Evolutionary conservation across 2,329 filamentous ascomycete species (phyloP), one percentile per base, ranked within the genome.

Genomic region (Neurospora sp.): DNA sequence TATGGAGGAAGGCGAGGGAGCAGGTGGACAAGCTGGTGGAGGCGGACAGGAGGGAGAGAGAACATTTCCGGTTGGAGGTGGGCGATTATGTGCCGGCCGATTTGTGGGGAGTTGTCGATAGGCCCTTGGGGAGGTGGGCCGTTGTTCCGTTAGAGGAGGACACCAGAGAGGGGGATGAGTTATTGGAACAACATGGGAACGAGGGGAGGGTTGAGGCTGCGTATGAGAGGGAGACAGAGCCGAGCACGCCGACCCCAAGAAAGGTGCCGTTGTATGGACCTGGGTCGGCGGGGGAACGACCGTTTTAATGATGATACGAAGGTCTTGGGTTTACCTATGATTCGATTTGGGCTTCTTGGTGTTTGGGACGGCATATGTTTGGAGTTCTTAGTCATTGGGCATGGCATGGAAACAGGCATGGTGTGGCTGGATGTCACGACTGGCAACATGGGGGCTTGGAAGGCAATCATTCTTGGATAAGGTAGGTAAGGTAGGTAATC

Each of bases 41-140:
- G 13, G 84, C 88, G 13, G 96, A 99, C 78, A 83, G 87, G 70
- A 84, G 84, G 52, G 89, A 93, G 72, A 85, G 96, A 43, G 91
- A 96, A 73, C 83, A 86, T 0, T 98, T 99, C 78, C 87, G 91
- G 40, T 84, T 90, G 38, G 91, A 97, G 62, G 90, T 96, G 13
- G 94, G 93, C 8, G 93, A 96, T 73, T 97, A 89, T 77, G 81
- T 99, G 11, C 96, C 96, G 0, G 90, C 90, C 0, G 93, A 97
- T 78, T 87, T 97, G 28, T 97, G 93, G 93, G 90, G 89, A 0
- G 91, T 90, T 0, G 86, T 96, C 79, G 87, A 86, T 73, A 85
- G 82, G n/a, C 85, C 83, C 36, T 86, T 86, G 74, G 83, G 80
- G 71, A 83, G 80, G 69, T 87, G 84, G 82, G 82, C 84, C 43